Percentiles rank a stretch among this genome's conserved stretches.
Evolutionary conservation across 1,284 basidiomycete genomes (phyloP).

Genomic region (Pseudozyma pruni): DNA sequence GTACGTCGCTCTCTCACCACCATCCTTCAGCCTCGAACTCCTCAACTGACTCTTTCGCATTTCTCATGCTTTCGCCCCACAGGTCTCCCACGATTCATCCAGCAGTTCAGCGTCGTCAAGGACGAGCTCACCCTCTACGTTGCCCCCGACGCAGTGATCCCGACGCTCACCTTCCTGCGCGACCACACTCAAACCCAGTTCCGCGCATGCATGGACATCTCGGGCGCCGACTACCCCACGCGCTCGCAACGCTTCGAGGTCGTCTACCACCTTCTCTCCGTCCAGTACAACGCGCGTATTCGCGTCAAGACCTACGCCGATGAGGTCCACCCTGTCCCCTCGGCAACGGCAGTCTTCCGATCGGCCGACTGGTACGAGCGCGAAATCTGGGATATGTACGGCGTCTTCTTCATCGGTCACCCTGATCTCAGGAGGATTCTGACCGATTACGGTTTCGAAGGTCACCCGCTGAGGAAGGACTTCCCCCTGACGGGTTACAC

Average conservation of each 20-base stretch:
- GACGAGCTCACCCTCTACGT: conserved; percentile 94
- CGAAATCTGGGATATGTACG: conserved; percentile 97
- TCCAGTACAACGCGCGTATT: conserved; percentile 79
- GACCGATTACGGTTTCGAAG: conserved; percentile 99
- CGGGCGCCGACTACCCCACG: conserved; percentile 94
- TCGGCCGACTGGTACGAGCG: conserved; percentile 99
- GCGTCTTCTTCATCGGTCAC: conserved; percentile 95
- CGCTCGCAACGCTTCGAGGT: conserved; percentile 94
- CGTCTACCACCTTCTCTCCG: conserved; percentile 91
- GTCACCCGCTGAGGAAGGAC: conserved; percentile 96
- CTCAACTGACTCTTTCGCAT: conserved; percentile 7
- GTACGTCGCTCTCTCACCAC: conserved; percentile 54
- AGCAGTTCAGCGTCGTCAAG: conserved; percentile 74
- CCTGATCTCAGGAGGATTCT: conserved; percentile 96
- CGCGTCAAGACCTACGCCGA: conserved; percentile 98
- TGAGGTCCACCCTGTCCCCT: conserved; percentile 94
- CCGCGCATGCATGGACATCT: conserved; percentile 91
- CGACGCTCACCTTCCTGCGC: conserved; percentile 89
- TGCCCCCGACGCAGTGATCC: conserved; percentile 83
- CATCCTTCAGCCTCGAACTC: too few relatives aligned
- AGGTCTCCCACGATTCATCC: conserved; percentile 66
- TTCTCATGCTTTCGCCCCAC: too few relatives aligned
- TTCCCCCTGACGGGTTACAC: conserved; percentile 98
- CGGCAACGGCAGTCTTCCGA: conserved; percentile 80
- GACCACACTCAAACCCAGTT: conserved; percentile 97